A percentile compares a stretch with the other conserved stretches of the same genome.
Conservation (phyloP, 768 basidiomycete genomes). For the Termitomyces sp. region DNA sequence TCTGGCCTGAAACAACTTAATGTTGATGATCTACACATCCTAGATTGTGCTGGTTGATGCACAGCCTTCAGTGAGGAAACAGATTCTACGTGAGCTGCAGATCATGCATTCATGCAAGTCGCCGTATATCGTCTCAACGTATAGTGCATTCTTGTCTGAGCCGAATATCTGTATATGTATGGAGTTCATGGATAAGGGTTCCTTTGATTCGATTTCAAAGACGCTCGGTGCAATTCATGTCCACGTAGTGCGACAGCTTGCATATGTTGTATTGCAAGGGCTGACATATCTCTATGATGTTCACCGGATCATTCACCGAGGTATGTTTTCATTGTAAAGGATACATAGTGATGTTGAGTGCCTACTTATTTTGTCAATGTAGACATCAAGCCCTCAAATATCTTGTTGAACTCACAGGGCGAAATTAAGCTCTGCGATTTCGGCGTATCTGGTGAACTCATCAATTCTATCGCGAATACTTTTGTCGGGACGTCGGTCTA, state of each 20-base stretch:
- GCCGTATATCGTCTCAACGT: conserved; percentile 92
- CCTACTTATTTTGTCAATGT: conserved; percentile 1
- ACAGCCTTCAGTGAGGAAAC: conserved; percentile 92
- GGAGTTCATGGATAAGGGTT: conserved; percentile 94
- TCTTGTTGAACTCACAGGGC: conserved; percentile 88
- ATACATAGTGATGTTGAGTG: neutral
- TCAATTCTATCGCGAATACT: conserved; percentile 98
- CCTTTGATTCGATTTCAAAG: conserved; percentile 92
- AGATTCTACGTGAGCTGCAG: conserved; percentile 94
- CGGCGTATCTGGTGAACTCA: conserved; percentile 96
- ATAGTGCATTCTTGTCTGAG: conserved; percentile 92
- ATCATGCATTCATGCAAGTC: conserved; percentile 98
- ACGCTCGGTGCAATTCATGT: conserved; percentile 88
- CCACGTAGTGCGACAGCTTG: conserved; percentile 88
- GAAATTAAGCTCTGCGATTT: conserved; percentile 99
- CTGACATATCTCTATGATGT: conserved; percentile 96
- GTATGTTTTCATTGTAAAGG: conserved; percentile 38
- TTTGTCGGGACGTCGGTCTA: conserved; percentile 99
- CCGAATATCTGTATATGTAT: conserved; percentile 99
- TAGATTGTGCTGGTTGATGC: conserved; percentile 98
- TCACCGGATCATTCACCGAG: conserved; percentile 96
- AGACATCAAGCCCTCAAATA: conserved; percentile 99
- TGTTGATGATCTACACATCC: neutral
- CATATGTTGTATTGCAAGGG: conserved; percentile 92
- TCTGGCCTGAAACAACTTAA: neutral